Evolutionary conservation across 176 grass and related monocot genomes (phyloP).

Genomic region (Musa acuminata): DNA sequence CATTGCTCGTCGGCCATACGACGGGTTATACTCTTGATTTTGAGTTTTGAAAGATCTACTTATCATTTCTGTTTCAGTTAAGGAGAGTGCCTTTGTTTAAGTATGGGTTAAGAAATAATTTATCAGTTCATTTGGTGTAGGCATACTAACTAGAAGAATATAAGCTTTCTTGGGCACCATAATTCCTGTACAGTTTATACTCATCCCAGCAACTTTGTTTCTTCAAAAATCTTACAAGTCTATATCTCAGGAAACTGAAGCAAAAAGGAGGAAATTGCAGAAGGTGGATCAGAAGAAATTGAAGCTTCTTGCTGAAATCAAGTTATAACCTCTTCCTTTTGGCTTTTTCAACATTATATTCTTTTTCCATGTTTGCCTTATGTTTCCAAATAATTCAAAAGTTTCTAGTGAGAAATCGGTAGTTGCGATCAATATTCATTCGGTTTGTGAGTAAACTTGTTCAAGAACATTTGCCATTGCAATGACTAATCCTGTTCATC

Average conservation of each 20-base stretch:
- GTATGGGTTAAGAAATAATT: no score
- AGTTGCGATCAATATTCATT: neutral
- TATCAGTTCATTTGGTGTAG: neutral
- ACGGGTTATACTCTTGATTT: neutral
- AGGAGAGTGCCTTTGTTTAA: neutral
- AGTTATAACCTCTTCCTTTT: slow-evolving; percentile 17
- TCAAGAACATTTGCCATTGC: neutral
- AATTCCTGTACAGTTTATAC: neutral
- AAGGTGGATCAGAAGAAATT: slow-evolving; percentile 33
- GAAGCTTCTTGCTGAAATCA: slow-evolving; percentile 57
- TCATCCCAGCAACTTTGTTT: neutral
- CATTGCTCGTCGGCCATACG: neutral
- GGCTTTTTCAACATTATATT: neutral
- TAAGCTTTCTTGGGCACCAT: neutral
- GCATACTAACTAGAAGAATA: neutral
- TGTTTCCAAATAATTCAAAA: neutral
- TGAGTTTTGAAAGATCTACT: neutral
- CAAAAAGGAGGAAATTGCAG: slow-evolving; percentile 37
- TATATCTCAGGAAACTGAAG: slow-evolving; percentile 48
- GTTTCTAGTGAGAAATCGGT: neutral
- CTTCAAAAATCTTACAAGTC: slow-evolving; percentile 12
- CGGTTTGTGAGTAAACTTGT: neutral
- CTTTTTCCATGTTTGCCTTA: neutral
- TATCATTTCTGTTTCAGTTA: neutral
- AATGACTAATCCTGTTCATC: neutral